Evolutionary conservation across 192 early-diverging fungal genomes (phyloP).

Genomic region (Entomortierella chlamydospora): DNA sequence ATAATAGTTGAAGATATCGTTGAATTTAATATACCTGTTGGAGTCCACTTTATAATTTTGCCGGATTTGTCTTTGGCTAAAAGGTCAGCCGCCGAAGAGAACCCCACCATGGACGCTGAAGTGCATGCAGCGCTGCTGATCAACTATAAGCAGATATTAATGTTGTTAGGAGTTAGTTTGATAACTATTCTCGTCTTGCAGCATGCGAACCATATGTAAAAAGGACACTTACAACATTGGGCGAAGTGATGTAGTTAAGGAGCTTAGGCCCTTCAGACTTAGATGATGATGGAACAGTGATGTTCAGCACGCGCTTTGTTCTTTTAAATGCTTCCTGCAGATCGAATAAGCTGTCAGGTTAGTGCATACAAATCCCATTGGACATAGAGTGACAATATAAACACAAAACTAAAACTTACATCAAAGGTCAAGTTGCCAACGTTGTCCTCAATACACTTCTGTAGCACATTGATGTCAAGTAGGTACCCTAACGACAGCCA

Average conservation of each 20-base stretch:
- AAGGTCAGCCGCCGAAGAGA: conserved; percentile 75
- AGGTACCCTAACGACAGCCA: conserved; percentile 64
- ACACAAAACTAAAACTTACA: conserved; percentile 32
- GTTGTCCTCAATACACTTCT: conserved; percentile 78
- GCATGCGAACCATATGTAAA: not conserved
- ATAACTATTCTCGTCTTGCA: not conserved
- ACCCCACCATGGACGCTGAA: conserved; percentile 75
- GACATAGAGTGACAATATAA: no score
- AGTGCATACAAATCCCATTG: no score
- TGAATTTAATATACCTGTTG: conserved; percentile 54
- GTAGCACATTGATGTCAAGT: conserved; percentile 79
- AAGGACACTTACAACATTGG: conserved; percentile 72
- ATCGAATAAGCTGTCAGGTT: not conserved
- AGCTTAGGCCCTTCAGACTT: conserved; percentile 81
- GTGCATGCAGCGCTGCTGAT: conserved; percentile 83
- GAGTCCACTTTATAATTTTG: conserved; percentile 72
- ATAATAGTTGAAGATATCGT: not conserved
- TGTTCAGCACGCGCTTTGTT: conserved; percentile 81
- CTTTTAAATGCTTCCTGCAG: conserved; percentile 73
- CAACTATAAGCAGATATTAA: conserved; percentile 61
- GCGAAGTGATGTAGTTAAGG: conserved; percentile 82
- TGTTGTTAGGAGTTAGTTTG: not conserved
- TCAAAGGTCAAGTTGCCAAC: conserved; percentile 78
- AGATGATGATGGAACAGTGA: conserved; percentile 76
- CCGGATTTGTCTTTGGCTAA: conserved; percentile 79